phyloP scores from a whole-genome alignment of 2,329 filamentous ascomycete species.

The Cyanodermella asteris region DNA sequence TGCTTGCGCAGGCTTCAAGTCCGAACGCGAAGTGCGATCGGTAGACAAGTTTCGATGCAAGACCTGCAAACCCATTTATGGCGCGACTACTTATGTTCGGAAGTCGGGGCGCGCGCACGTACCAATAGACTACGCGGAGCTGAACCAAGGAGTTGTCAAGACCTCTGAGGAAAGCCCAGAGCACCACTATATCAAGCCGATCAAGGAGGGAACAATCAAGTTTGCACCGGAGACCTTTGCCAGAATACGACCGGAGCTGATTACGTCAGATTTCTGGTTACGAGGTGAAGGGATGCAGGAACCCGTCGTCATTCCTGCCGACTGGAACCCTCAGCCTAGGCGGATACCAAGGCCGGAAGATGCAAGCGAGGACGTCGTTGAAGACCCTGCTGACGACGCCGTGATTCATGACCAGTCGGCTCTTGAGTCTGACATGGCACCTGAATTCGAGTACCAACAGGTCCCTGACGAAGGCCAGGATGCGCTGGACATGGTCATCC shows the following conservation, averaged over 20 bases:
- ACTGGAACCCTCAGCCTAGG: conserved; percentile 31
- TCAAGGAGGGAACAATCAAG: conserved; percentile 40
- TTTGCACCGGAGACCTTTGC: conserved; percentile 41
- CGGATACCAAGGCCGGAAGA: background rate
- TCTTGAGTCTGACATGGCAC: conserved; percentile 9
- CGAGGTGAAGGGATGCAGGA: conserved; percentile 40
- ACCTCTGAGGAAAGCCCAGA: conserved; percentile 41
- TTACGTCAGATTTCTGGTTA: conserved; percentile 42
- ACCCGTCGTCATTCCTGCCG: conserved; percentile 43
- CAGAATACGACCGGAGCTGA: conserved; percentile 38
- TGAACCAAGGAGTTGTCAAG: conserved; percentile 44
- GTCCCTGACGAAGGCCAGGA: conserved; percentile 40
- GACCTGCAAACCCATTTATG: conserved; percentile 35
- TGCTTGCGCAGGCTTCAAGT: conserved; percentile 43
- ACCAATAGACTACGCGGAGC: conserved; percentile 44
- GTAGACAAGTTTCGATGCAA: conserved; percentile 48
- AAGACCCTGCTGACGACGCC: conserved; percentile 11
- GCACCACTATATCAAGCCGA: conserved; percentile 45
- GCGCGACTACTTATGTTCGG: conserved; percentile 43
- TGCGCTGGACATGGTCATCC: conserved; percentile 45
- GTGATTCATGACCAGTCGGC: conserved; percentile 7
- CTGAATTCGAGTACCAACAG: conserved; percentile 19
- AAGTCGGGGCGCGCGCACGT: conserved; percentile 44
- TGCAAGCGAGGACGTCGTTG: conserved; percentile 5
- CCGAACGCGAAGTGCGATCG: conserved; percentile 38